These are phyloP conservation scores for Suaeda aralocaspica DNA, from an alignment of 148 eudicot species.

Conservation along the genomic window DNA sequence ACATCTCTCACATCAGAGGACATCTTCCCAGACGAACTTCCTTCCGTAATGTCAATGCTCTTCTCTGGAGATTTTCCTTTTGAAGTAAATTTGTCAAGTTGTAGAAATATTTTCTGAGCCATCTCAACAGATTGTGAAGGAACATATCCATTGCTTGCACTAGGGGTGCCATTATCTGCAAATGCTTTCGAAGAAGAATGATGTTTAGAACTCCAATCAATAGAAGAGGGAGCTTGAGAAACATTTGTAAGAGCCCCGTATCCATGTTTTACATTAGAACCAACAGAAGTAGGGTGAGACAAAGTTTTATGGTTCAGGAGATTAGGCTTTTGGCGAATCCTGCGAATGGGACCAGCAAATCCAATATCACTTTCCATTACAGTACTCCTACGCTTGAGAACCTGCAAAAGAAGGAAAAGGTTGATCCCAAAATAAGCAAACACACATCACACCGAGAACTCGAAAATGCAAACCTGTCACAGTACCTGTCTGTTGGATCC, in stretches of 20 bases:
- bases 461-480: background rate
- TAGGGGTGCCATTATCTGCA: conserved; percentile 28
- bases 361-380: conserved; percentile 76
- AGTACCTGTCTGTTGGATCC: conserved; percentile 43
- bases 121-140: conserved; percentile 67
- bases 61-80: conserved; percentile 58
- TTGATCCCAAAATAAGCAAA: conserved; percentile 2
- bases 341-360: conserved; percentile 75
- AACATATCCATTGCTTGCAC: conserved; percentile 46
- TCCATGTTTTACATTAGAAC: conserved; percentile 30
- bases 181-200: conserved; percentile 28
- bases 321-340: conserved; percentile 84
- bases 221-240: conserved; percentile 24
- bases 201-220: conserved; percentile 20
- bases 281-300: conserved; percentile 31
- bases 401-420: conserved; percentile 36
- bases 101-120: conserved; percentile 70
- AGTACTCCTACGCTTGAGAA: conserved; percentile 74
- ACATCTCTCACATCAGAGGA: conserved; percentile 39
- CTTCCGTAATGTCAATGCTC: conserved; percentile 29
- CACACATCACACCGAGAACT: conserved; percentile 8
- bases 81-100: conserved; percentile 65
- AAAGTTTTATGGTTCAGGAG: conserved; percentile 47
- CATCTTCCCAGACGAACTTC: conserved; percentile 37
- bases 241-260: conserved; percentile 34